Evolutionary conservation across 176 grass and related monocot species (phyloP).

Genomic region (Puccinellia tenuiflora): DNA sequence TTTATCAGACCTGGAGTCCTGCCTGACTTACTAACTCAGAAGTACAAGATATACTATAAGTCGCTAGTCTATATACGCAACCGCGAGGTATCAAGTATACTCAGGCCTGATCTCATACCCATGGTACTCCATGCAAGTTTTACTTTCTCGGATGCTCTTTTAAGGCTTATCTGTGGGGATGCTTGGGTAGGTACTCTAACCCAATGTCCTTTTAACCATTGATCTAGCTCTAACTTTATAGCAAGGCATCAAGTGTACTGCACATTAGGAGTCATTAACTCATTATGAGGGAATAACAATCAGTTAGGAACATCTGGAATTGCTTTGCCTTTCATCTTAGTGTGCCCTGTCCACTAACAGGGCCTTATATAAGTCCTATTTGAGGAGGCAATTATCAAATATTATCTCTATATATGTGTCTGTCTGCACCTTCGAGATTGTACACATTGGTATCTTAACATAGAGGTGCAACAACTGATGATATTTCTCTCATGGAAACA

Average conservation of each 20-base stretch:
- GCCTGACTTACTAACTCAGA: background rate
- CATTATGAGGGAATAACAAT: background rate
- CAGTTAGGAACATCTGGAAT: background rate
- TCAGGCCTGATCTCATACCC: background rate
- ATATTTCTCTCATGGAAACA: background rate
- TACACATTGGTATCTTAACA: background rate
- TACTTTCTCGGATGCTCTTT: background rate
- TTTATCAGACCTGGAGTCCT: background rate
- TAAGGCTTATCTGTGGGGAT: background rate
- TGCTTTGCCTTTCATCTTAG: background rate
- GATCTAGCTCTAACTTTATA: background rate
- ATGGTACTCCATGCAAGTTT: background rate
- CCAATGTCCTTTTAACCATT: background rate
- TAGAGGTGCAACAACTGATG: background rate
- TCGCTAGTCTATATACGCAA: background rate
- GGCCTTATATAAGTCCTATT: background rate
- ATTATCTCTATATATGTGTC: background rate
- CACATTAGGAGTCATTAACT: constrained; percentile 7
- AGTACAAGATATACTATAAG: background rate
- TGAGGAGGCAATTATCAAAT: background rate
- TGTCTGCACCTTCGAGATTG: background rate
- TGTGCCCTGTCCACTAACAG: background rate
- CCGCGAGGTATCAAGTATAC: background rate
- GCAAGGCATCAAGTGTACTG: background rate
- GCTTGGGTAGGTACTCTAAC: background rate